Percentiles rank a stretch among this genome's conserved stretches.
These are phyloP conservation scores for Conticribra guillardii DNA, from an alignment of 108 stramenopile genomes.

Conservation along the genomic window DNA sequence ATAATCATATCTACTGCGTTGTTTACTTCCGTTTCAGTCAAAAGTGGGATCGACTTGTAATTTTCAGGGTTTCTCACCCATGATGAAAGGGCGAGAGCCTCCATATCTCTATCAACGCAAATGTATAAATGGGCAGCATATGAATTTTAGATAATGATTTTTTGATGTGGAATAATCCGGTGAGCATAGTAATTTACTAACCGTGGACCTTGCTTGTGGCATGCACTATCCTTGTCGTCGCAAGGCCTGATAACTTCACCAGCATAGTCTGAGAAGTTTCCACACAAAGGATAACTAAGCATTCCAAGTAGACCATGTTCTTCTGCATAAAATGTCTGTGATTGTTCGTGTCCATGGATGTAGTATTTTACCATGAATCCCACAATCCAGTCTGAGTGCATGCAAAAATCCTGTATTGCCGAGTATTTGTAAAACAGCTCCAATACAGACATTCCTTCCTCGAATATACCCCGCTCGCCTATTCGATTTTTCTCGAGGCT, in stretches of 20 bases:
- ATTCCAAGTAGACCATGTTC: neutral
- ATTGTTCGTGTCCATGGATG: neutral
- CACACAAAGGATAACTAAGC: conserved; percentile 8
- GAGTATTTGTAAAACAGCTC: conserved; percentile 36
- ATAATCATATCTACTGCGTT: neutral
- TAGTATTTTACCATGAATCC: conserved; percentile 30
- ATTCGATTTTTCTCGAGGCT: conserved; percentile 10
- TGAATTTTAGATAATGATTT: too few species aligned
- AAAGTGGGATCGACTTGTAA: neutral
- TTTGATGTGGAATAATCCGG: too few species aligned
- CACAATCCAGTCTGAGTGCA: conserved; percentile 38
- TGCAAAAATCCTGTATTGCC: conserved; percentile 16
- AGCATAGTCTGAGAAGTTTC: conserved; percentile 12
- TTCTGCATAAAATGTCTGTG: neutral
- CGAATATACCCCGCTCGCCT: conserved; percentile 26
- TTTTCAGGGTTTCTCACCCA: neutral
- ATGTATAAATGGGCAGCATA: too few species aligned
- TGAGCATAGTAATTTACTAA: too few species aligned
- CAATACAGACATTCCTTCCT: conserved; percentile 12
- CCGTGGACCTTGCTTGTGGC: conserved; percentile 26
- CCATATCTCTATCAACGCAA: too few species aligned
- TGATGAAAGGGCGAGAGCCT: conserved; percentile 3
- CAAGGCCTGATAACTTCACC: neutral
- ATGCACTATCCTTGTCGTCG: conserved; percentile 2
- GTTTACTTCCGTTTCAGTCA: conserved; percentile 6